These are phyloP conservation scores for Paraphaeosphaeria minitans DNA, from an alignment of 2,329 filamentous ascomycete genomes.

Conservation along the genomic window DNA sequence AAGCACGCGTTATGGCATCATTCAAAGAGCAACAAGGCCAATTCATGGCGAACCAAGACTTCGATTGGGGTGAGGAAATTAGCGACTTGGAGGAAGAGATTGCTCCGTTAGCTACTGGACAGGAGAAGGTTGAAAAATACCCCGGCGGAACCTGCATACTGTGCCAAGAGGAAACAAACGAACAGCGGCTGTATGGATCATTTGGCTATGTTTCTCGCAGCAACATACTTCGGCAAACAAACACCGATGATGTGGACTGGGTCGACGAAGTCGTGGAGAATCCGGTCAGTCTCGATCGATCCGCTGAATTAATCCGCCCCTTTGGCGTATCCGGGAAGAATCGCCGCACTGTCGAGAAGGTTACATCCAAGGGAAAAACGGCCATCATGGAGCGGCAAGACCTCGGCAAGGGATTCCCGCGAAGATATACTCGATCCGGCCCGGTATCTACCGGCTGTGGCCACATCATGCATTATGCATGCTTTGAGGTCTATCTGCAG, in stretches of 20 bases:
- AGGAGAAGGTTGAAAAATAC: constrained; percentile 84
- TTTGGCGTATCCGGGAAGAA: constrained; percentile 93
- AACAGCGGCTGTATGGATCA: constrained; percentile 85
- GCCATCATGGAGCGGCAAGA: constrained; percentile 78
- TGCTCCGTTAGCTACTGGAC: constrained; percentile 63
- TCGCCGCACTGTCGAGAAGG: constrained; percentile 73
- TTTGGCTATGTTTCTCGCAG: constrained; percentile 90
- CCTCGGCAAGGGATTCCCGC: constrained; percentile 87
- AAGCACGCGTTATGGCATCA: constrained; percentile 94
- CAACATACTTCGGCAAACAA: constrained; percentile 82
- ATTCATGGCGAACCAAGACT: constrained; percentile 86
- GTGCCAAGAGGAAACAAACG: constrained; percentile 94
- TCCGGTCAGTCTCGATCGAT: constrained; percentile 81
- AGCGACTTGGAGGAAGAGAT: constrained; percentile 72
- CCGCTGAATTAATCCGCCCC: constrained; percentile 80
- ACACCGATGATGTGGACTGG: constrained; percentile 79
- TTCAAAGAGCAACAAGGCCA: constrained; percentile 97
- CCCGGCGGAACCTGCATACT: constrained; percentile 92
- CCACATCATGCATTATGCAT: constrained; percentile 97
- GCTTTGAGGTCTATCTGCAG: constrained; percentile 89
- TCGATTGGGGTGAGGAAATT: constrained; percentile 87
- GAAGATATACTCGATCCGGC: constrained; percentile 68
- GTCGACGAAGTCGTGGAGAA: constrained; percentile 81
- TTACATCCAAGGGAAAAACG: constrained; percentile 72
- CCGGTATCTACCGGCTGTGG: constrained; percentile 91